phyloP scores from a whole-genome alignment of 192 early-diverging fungal species.

The Diversispora epigaea region DNA sequence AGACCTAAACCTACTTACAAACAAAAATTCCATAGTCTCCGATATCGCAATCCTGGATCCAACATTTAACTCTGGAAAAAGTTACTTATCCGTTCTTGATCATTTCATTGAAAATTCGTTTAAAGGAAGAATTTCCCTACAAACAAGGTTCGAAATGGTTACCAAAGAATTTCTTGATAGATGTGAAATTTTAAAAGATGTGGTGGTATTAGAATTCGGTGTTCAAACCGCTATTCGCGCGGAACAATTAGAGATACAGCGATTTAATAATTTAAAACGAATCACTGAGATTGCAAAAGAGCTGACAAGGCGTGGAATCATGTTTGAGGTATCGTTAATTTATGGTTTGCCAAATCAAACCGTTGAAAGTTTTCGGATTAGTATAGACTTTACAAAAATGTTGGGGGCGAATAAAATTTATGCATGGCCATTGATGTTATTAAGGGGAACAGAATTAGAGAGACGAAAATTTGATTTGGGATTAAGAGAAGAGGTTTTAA shows the following conservation, averaged over 20 bases:
- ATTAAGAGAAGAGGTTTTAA: slow-evolving; percentile 6
- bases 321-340: slow-evolving; percentile 30
- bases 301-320: neutral
- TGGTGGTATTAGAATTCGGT: slow-evolving; percentile 28
- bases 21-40: neutral
- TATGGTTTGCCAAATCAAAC: slow-evolving; percentile 30
- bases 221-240: slow-evolving; percentile 15
- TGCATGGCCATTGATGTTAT: slow-evolving; percentile 30
- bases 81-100: slow-evolving; percentile 5
- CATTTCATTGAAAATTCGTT: slow-evolving; percentile 3
- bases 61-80: slow-evolving; percentile 22
- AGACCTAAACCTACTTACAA: neutral
- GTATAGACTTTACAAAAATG: neutral
- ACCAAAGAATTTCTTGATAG: slow-evolving; percentile 20
- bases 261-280: slow-evolving; percentile 13
- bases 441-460: slow-evolving; percentile 26
- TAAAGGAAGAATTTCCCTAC: slow-evolving; percentile 22
- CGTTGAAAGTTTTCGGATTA: slow-evolving; percentile 6
- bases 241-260: slow-evolving; percentile 10
- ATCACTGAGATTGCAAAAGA: slow-evolving; percentile 4
- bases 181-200: slow-evolving; percentile 2
- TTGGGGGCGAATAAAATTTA: neutral
- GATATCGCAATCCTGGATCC: slow-evolving; percentile 31
- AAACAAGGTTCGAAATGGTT: slow-evolving; percentile 34
- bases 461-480: slow-evolving; percentile 2